Percentiles rank a stretch among this genome's conserved stretches.
phyloP scores from a whole-genome alignment of 2,329 filamentous ascomycete genomes.

The Phaeophleospora eucalypticola region DNA sequence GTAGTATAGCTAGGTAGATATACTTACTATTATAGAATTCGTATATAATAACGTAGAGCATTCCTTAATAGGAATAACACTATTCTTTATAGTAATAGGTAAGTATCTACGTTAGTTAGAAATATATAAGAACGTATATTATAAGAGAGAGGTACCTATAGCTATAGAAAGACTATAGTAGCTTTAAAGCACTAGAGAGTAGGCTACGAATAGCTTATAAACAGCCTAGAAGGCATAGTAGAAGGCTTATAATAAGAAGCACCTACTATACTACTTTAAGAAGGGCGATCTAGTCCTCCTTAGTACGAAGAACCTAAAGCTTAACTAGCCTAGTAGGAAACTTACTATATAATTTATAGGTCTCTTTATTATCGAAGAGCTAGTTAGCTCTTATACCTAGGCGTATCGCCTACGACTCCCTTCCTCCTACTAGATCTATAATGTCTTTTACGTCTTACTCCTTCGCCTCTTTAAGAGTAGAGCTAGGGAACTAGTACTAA shows the following conservation, averaged over 20 bases:
- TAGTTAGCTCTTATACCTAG: conserved; percentile 2
- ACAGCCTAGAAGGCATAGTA: conserved; percentile 1
- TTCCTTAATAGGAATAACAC: not conserved
- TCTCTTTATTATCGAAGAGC: conserved; percentile 9
- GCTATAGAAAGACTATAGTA: conserved; percentile 1
- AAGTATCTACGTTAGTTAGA: conserved; percentile 3
- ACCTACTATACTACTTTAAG: conserved; percentile 3
- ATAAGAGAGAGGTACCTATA: conserved; percentile 1
- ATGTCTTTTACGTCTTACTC: conserved; percentile 16
- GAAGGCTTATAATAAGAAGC: conserved; percentile 10
- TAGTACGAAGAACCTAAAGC: conserved; percentile 12
- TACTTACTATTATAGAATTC: conserved; percentile 4
- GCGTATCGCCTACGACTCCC: conserved; percentile 10
- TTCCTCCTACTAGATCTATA: conserved; percentile 7
- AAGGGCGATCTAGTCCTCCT: conserved; percentile 8
- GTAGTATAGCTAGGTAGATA: conserved; percentile 10
- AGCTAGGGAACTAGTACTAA: not conserved
- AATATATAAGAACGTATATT: conserved; percentile 1
- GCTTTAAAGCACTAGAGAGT: conserved; percentile 1
- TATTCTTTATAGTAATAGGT: conserved; percentile 7
- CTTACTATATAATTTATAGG: conserved; percentile 9
- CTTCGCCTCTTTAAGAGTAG: conserved; percentile 8
- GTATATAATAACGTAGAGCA: conserved; percentile 9
- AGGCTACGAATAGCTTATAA: conserved; percentile 5
- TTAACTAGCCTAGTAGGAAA: conserved; percentile 10